A percentile compares a stretch with the other conserved stretches of the same genome.
Evolutionary conservation across 1,284 basidiomycete species (phyloP).

Genomic region (Tremellales sp.): DNA sequence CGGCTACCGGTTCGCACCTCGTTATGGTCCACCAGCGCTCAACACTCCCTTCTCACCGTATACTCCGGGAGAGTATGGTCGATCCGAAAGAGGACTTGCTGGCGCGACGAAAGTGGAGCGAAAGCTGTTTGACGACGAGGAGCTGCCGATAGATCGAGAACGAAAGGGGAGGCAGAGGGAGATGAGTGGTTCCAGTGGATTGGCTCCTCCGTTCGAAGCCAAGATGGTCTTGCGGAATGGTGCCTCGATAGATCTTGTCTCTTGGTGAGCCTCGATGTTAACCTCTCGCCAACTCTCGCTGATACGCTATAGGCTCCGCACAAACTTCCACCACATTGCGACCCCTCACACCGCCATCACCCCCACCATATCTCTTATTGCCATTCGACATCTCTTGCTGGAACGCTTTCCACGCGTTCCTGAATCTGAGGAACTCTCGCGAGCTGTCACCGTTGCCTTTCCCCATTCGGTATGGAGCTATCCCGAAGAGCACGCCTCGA

Average conservation of each 20-base stretch:
- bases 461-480: conserved; percentile 40
- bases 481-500: conserved; percentile 17
- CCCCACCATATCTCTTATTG: conserved; percentile 38
- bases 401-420: conserved; percentile 44
- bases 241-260: conserved; percentile 41
- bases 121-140: conserved; percentile 33
- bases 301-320: conserved; percentile 33
- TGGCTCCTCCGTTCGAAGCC: conserved; percentile 41
- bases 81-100: conserved; percentile 27
- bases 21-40: too few species aligned
- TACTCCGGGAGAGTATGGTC: conserved; percentile 26
- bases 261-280: conserved; percentile 30
- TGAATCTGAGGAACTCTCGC: conserved; percentile 33
- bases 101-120: conserved; percentile 30
- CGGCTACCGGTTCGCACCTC: too few species aligned
- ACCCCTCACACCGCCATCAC: conserved; percentile 33
- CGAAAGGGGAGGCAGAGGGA: conserved; percentile 5
- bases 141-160: conserved; percentile 10
- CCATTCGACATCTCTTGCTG: conserved; percentile 36
- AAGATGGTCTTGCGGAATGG: conserved; percentile 44
- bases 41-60: conserved; percentile 20
- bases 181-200: conserved; percentile 8
- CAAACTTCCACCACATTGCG: conserved; percentile 44
- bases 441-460: conserved; percentile 41
- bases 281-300: conserved; percentile 6